phyloP scores from a whole-genome alignment of 208 protist species.

The Trypanosomatidae sp. region DNA sequence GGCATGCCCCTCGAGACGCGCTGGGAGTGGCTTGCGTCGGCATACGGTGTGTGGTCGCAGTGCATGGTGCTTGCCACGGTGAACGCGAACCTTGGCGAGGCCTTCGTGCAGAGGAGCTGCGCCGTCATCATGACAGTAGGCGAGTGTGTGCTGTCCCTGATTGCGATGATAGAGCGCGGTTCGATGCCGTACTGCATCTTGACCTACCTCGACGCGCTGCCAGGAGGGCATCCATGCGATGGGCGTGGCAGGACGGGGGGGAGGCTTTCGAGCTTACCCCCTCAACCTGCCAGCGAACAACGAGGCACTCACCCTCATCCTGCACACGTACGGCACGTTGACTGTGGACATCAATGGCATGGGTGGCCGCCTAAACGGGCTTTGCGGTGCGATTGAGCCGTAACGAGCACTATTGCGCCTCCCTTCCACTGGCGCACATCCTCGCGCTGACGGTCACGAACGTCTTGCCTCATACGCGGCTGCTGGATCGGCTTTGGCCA shows the following conservation, averaged over 20 bases:
- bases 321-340: conserved; percentile 88
- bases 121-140: conserved; percentile 70
- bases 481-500: conserved; percentile 71
- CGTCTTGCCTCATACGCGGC: conserved; percentile 66
- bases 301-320: conserved; percentile 61
- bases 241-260: conserved; percentile 34
- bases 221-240: conserved; percentile 30
- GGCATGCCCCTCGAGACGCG: conserved; percentile 86
- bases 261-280: conserved; percentile 8
- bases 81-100: conserved; percentile 88
- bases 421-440: conserved; percentile 92
- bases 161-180: conserved; percentile 17
- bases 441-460: conserved; percentile 88
- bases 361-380: conserved; percentile 39
- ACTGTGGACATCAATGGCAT: conserved; percentile 40
- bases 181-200: conserved; percentile 18
- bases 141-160: conserved; percentile 47
- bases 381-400: conserved; percentile 45
- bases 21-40: conserved; percentile 79
- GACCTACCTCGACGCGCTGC: conserved; percentile 69
- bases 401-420: conserved; percentile 81
- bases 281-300: conserved; percentile 32
- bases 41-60: conserved; percentile 70
- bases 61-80: conserved; percentile 72
- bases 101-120: conserved; percentile 70